These are phyloP conservation scores for Podospora tetraspora DNA, from an alignment of 495 filamentous ascomycete genomes.

Conservation along the genomic window DNA sequence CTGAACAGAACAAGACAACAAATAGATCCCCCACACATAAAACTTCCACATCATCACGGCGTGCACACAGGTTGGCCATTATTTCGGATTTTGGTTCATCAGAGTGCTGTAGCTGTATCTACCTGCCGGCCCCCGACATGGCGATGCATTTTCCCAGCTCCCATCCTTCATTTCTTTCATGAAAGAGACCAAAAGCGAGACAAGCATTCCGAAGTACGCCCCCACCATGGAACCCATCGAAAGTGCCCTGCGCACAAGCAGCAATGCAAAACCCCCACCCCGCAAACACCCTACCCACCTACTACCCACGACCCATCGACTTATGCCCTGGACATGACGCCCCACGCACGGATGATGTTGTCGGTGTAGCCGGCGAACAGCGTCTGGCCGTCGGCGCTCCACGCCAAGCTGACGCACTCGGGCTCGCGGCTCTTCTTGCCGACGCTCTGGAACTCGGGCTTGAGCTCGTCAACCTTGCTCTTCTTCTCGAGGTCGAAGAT, in stretches of 20 bases:
- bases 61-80: constrained; percentile 11
- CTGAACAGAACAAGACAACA: background rate
- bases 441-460: constrained; percentile 93
- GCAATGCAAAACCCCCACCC: constrained; percentile 24
- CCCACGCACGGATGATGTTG: constrained; percentile 99
- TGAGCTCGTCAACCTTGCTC: constrained; percentile 99
- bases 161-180: constrained; percentile 31
- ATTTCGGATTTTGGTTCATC: constrained; percentile 28
- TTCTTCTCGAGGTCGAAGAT: constrained; percentile 99
- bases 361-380: constrained; percentile 99
- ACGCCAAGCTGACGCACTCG: constrained; percentile 95
- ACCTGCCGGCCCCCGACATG: constrained; percentile 24
- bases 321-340: constrained; percentile 78
- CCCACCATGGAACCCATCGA: constrained; percentile 36
- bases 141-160: constrained; percentile 32
- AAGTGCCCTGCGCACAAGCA: constrained; percentile 25
- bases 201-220: constrained; percentile 37
- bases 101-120: constrained; percentile 26
- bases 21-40: background rate
- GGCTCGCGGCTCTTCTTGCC: constrained; percentile 99
- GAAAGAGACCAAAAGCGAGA: constrained; percentile 37
- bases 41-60: background rate
- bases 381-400: constrained; percentile 97
- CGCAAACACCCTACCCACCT: constrained; percentile 16
- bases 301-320: constrained; percentile 21